Evolutionary conservation across 208 protist species (phyloP), one percentile per base, ranked within the genome.

Genomic region (Trypanosoma avium): DNA sequence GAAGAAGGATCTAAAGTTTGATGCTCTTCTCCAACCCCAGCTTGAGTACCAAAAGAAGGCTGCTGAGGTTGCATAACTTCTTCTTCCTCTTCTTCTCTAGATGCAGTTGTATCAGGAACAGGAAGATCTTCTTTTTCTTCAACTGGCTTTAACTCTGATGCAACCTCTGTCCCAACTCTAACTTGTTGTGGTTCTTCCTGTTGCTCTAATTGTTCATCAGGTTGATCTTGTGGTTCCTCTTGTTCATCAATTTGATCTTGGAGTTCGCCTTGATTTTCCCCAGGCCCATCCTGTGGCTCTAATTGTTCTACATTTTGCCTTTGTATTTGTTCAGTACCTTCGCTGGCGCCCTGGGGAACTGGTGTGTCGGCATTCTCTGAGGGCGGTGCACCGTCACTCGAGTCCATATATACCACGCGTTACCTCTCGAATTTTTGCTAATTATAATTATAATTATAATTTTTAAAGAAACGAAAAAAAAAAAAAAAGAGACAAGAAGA

Each of bases 151-250:
- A 17, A 24, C 22, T 32, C 65, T 33, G 13, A 47, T 3, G 55
- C 32, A 21, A 68, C 62, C 56, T 83, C 77, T 19, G 61, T 46
- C 15, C 72, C 77, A 43, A 75, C 72, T 29, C 64, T 67, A 38
- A 27, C 57, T 50, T 40, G 33, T 2, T 66, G 22, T 4, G 4
- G 48, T 56, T 66, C 60, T n/a, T 27, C 9, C 4, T 29, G 36
- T 36, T 24, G 60, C 21, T 19, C 38, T 27, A 53, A n/a, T 35
- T 54, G 47, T 46, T 52, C 61, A 21, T 26, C 3, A 12, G 19
- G 1, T 45, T 21, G 4, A 52, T 53, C 10, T 15, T 48, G 36
- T 32, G 17, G 22, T 33, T 58, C 22, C 53, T 58, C 53, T 7
- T 30, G 53, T 24, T 33, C 5, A 13, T 4, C 53, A 24, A n/a